Evolutionary conservation across 75 land plant species (phyloP).

Genomic region (Picea sitchensis): DNA sequence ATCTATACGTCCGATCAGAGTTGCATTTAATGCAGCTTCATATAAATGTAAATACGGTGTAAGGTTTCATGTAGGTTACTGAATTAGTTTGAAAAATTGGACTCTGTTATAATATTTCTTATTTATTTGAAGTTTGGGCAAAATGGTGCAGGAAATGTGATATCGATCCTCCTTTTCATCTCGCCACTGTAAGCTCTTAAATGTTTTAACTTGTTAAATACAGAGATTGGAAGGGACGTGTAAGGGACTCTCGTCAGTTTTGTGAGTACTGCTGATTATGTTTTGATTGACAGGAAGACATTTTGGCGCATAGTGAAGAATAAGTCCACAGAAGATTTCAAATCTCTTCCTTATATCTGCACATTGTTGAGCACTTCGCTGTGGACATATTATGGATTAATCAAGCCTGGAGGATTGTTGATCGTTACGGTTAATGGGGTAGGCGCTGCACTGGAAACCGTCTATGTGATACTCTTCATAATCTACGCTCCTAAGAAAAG

Average conservation of each 20-base stretch:
- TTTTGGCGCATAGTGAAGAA: conserved; percentile 52
- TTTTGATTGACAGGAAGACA: conserved; percentile 26
- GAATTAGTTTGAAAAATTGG: too few relatives aligned
- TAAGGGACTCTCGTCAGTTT: background rate
- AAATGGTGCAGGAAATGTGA: conserved; percentile 52
- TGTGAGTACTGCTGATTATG: background rate
- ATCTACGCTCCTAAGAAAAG: conserved; percentile 44
- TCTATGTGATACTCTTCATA: conserved; percentile 59
- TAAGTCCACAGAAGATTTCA: conserved; percentile 64
- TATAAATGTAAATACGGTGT: too few relatives aligned
- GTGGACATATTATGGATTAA: conserved; percentile 61
- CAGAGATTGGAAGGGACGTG: too few relatives aligned
- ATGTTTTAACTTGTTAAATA: background rate
- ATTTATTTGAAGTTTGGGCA: too few relatives aligned
- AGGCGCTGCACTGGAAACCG: conserved; percentile 34
- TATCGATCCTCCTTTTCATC: conserved; percentile 26
- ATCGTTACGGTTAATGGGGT: conserved; percentile 50
- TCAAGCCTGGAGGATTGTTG: conserved; percentile 54
- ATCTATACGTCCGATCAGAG: background rate
- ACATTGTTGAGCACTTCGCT: conserved; percentile 51
- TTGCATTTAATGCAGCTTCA: too few relatives aligned
- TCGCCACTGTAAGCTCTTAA: conserved; percentile 11
- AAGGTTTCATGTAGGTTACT: background rate
- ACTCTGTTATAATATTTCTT: too few relatives aligned
- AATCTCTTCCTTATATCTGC: conserved; percentile 42